These are phyloP conservation scores for Penicillium antarcticum DNA, from an alignment of 495 filamentous ascomycete genomes.

Conservation along the genomic window DNA sequence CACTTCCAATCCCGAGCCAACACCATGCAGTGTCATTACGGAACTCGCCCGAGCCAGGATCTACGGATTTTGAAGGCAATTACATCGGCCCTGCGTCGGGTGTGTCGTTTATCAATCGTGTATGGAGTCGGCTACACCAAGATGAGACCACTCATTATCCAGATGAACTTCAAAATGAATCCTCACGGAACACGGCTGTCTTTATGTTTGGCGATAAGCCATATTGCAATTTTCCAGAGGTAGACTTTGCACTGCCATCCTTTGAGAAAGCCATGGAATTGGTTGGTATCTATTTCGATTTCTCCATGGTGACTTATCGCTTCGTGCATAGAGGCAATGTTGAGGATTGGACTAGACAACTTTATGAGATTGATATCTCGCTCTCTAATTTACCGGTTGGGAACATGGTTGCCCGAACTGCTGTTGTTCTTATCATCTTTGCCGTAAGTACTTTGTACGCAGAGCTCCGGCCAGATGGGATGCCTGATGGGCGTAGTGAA, in stretches of 20 bases:
- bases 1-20: background rate
- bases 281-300: slow-evolving; percentile 43
- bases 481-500: slow-evolving; percentile 20
- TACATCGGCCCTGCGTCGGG: slow-evolving; percentile 46
- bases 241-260: slow-evolving; percentile 31
- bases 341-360: slow-evolving; percentile 36
- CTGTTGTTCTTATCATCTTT: slow-evolving; percentile 44
- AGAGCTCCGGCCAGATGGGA: slow-evolving; percentile 23
- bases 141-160: slow-evolving; percentile 36
- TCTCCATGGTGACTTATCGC: slow-evolving; percentile 47
- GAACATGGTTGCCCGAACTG: slow-evolving; percentile 37
- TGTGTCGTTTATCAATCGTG: slow-evolving; percentile 45
- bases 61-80: slow-evolving; percentile 46
- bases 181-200: slow-evolving; percentile 36
- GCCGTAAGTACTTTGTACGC: slow-evolving; percentile 39
- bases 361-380: slow-evolving; percentile 36
- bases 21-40: slow-evolving; percentile 22
- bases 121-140: slow-evolving; percentile 43
- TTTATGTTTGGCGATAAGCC: slow-evolving; percentile 47
- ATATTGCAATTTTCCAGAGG: slow-evolving; percentile 28
- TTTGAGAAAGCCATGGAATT: slow-evolving; percentile 35
- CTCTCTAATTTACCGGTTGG: slow-evolving; percentile 35
- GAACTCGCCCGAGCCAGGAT: slow-evolving; percentile 42
- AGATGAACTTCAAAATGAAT: slow-evolving; percentile 31
- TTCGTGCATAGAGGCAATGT: slow-evolving; percentile 41